Evolutionary conservation across 1,284 basidiomycete species (phyloP), one percentile per base, ranked within the genome.

Genomic region (Puccinia brachypodii): DNA sequence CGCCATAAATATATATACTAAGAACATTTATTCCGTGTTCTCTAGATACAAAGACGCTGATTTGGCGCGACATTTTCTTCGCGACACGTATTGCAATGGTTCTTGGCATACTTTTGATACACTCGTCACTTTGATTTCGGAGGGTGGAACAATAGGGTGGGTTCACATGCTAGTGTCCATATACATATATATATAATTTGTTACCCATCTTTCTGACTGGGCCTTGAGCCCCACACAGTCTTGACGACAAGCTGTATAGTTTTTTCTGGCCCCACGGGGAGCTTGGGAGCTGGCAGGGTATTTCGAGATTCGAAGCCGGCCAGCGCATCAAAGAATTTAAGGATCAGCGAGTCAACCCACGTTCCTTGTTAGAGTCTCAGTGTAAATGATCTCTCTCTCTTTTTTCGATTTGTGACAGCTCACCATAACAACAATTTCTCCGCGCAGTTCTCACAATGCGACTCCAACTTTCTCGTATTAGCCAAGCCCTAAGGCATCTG

Each of bases 61-160:
- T 84, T 91, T 93, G n/a, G 92, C 92, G 9, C 90, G 93, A 66
- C 91, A 92, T 0, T 89, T 94, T 38, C 92, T 93, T 33, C 90
- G 93, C 81, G 93, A 94, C 84, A 92, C 94, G 91, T 94, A 94
- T 85, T 93, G 92, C 60, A 94, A 94, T 87, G 93, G 92, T 81
- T 79, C 76, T 50, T 94, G 93, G 93, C 92, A 91, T 85, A 92
- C 92, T 3, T 94, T 94, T 84, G 92, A 93, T 85, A 90, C 93
- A 25, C 89, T 94, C 4, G 91, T 93, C 3, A 92, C 92, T 1
- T 93, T 94, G 83, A 92, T 94, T 0, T 92, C 93, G 19, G 93
- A 93, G 0, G 93, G 93, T 22, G 93, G 93, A 3, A 92, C 92
- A 0, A 94, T 94, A 79, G 93, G 93, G 92, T 93, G 86, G 47